Percentiles rank a stretch among this genome's conserved stretches.
phyloP scores from a whole-genome alignment of 768 basidiomycete genomes.

The Amanita inopinata region DNA sequence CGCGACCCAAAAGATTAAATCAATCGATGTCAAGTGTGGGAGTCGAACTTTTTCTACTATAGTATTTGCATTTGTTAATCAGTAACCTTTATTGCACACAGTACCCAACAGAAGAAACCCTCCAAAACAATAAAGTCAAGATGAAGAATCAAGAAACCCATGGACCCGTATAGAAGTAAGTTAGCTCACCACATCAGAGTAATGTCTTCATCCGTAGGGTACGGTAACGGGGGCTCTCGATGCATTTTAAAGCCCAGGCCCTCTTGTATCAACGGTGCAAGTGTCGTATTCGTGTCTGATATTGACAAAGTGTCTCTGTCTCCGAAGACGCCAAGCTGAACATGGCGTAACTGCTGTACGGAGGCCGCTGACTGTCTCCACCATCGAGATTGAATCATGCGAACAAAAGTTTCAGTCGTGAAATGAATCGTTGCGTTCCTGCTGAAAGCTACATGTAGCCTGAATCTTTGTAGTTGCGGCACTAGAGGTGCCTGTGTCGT shows the following conservation, averaged over 20 bases:
- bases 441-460: not conserved
- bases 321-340: conserved; percentile 1
- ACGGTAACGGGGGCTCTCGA: not conserved
- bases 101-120: too few species aligned
- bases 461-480: not conserved
- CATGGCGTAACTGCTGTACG: not conserved
- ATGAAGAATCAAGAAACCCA: not conserved
- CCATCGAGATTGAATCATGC: conserved; percentile 4
- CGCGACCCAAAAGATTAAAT: too few species aligned
- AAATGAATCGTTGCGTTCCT: not conserved
- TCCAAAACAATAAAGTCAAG: too few species aligned
- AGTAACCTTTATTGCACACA: too few species aligned
- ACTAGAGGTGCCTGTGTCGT: not conserved
- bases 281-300: not conserved
- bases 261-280: not conserved
- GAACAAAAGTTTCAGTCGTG: not conserved
- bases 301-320: not conserved
- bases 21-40: too few species aligned
- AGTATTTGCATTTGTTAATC: too few species aligned
- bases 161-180: not conserved
- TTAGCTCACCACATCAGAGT: conserved; percentile 1
- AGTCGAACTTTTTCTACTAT: too few species aligned
- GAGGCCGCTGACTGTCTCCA: not conserved
- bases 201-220: conserved; percentile 1
- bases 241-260: not conserved